phyloP scores from a whole-genome alignment of 2,329 filamentous ascomycete genomes.

The Trichoderma asperellum region DNA sequence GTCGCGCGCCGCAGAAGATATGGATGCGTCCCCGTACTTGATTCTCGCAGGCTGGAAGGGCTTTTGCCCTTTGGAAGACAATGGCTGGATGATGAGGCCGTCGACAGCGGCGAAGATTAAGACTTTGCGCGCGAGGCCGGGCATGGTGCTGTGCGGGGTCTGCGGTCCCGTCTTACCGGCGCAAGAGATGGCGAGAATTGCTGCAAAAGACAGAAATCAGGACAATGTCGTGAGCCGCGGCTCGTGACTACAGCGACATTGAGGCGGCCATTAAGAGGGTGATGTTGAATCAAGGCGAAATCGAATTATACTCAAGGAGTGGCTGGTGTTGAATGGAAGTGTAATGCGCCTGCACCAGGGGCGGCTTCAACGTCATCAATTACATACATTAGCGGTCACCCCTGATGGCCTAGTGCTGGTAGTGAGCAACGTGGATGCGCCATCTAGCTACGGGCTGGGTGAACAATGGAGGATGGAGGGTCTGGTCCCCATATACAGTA shows the following conservation, averaged over 20 bases:
- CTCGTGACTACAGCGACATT: constrained; percentile 17
- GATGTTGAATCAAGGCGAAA: constrained; percentile 25
- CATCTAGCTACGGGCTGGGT: not conserved
- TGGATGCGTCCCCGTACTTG: constrained; percentile 65
- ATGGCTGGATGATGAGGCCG: constrained; percentile 78
- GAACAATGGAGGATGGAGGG: not conserved
- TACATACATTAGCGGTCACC: not conserved
- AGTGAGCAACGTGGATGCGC: not conserved
- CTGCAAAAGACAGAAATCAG: not conserved
- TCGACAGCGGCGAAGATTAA: constrained; percentile 80
- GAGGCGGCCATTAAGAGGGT: constrained; percentile 13
- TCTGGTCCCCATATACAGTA: not conserved
- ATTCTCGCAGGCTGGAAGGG: constrained; percentile 65
- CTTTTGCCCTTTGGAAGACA: constrained; percentile 62
- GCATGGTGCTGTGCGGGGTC: constrained; percentile 57
- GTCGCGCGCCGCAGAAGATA: constrained; percentile 52
- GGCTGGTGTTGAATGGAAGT: not conserved
- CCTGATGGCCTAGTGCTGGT: not conserved
- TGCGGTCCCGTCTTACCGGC: constrained; percentile 7
- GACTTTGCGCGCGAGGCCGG: constrained; percentile 76
- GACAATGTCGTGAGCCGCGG: constrained; percentile 9
- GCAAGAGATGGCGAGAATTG: not conserved
- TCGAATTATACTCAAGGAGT: not conserved
- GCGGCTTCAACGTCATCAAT: constrained; percentile 22
- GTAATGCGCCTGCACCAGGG: not conserved